These are phyloP conservation scores for Wickerhamiella domercqiae DNA, from an alignment of 805 yeast species.

Conservation along the genomic window DNA sequence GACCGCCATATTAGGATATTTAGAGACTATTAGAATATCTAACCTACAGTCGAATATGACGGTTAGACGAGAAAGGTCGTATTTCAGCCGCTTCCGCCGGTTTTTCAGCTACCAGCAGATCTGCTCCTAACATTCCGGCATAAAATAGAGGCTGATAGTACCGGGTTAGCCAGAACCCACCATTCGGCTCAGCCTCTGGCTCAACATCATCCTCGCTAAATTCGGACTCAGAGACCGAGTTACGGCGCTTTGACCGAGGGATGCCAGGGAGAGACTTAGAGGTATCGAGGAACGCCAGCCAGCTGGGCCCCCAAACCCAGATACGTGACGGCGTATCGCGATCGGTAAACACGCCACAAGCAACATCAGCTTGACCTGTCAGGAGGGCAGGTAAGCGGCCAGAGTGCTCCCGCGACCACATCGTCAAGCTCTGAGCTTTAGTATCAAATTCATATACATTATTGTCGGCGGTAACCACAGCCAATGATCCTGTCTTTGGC, in stretches of 20 bases:
- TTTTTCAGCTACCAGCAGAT: slow-evolving; percentile 61
- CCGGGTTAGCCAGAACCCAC: slow-evolving; percentile 50
- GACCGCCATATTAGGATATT: slow-evolving; percentile 27
- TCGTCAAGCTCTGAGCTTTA: slow-evolving; percentile 29
- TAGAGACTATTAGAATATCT: slow-evolving; percentile 22
- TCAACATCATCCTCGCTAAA: slow-evolving; percentile 16
- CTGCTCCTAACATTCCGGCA: slow-evolving; percentile 33
- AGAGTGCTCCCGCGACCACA: slow-evolving; percentile 69
- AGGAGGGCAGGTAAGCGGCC: slow-evolving; percentile 60
- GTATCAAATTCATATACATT: slow-evolving; percentile 54
- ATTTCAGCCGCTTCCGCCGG: slow-evolving; percentile 36
- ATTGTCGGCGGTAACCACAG: slow-evolving; percentile 60
- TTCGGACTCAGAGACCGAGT: slow-evolving; percentile 14
- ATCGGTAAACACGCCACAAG: slow-evolving; percentile 54
- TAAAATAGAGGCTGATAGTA: slow-evolving; percentile 60
- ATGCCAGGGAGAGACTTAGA: slow-evolving; percentile 11
- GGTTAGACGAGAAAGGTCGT: slow-evolving; percentile 25
- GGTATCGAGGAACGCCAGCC: slow-evolving; percentile 66
- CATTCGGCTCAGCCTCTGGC: slow-evolving; percentile 21
- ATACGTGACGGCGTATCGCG: slow-evolving; percentile 29
- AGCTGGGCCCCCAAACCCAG: slow-evolving; percentile 81
- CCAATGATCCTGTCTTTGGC: slow-evolving; percentile 21
- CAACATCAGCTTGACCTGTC: slow-evolving; percentile 41
- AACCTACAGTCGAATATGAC: slow-evolving; percentile 1
- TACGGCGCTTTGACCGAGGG: slow-evolving; percentile 32